Base-by-base conservation (phyloP, 1,284 basidiomycete species). In the Heterobasidion annosum region DNA sequence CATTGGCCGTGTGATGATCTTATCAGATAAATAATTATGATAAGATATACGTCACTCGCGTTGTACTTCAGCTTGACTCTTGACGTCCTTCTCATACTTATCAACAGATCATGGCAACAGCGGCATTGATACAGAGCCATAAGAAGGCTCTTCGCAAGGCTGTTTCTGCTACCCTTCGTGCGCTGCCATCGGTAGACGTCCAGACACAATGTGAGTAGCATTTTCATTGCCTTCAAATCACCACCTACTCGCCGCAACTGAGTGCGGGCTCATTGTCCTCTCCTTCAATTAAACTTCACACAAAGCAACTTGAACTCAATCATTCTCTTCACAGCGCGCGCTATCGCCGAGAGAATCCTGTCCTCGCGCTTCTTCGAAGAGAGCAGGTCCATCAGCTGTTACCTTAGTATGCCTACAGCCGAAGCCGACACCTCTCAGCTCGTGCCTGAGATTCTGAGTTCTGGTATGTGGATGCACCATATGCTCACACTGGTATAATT, bases 401-500 rank as follows among this genome's bases (percentile, higher is more conserved):
- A 85, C 65, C 71, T 91, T 48, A 89, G 80, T 68, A 90, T 91
- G 88, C 84, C 85, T 12, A 65, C 74, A 9, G 84, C 76, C 8
- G 88, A 91, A 62, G 71, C 83, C 44, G 75, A 84, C 61, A 90
- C 88, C 0, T 63, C 72, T 8, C 62, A 64, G 0, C 63, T 90
- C 48, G 73, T 77, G 16, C 63, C 67, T 25, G 73, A 74, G 33
- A 73, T 81, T 51, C 64, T 86, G 44, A 63, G 67, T 47, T 64
- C 71, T 34, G 79, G 83, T 82, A 58, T 43, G 71, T 57, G 40
- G 42, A 25, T 25, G 3, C 25, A 25, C 25, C 8, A 7, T 43
- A n/a, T 54, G 16, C 25, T 53, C 25, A 25, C 25, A 4, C 25
- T 25, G 25, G 25, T 25, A 5, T 25, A 25, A 25, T 25, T 2